These are phyloP conservation scores for Cryphonectria radicalis DNA, from an alignment of 2,329 filamentous ascomycete genomes.

Conservation along the genomic window DNA sequence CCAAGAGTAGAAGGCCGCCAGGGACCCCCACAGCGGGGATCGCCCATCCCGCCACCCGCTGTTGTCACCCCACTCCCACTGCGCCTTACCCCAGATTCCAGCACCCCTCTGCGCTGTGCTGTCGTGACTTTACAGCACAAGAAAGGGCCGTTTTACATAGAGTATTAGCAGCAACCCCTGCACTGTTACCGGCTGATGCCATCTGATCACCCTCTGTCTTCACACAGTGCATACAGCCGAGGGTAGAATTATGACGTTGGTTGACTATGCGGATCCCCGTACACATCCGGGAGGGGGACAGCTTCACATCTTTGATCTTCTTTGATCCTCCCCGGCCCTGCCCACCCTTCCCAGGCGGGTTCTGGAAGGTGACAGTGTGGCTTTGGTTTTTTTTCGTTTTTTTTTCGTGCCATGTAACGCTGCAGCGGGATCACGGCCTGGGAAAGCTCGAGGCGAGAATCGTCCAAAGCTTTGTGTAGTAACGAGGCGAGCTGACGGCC, in stretches of 20 bases:
- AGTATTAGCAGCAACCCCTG: neutral
- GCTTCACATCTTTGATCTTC: neutral
- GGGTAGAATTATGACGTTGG: neutral
- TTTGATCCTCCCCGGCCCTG: neutral
- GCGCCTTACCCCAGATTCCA: conserved; percentile 1
- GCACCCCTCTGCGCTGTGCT: neutral
- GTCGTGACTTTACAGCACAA: neutral
- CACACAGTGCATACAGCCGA: neutral
- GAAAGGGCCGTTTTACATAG: no score
- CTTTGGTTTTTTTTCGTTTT: neutral
- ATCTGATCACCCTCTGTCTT: neutral
- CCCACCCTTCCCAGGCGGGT: neutral
- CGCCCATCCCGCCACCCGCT: conserved; percentile 2
- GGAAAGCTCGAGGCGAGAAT: neutral
- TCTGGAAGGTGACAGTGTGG: neutral
- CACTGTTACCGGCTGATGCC: neutral
- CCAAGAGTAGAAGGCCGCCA: neutral
- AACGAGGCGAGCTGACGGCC: neutral
- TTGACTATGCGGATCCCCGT: neutral
- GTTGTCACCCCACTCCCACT: neutral
- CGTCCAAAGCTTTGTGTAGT: neutral
- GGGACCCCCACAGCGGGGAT: neutral
- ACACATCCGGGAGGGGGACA: neutral
- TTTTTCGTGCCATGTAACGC: neutral
- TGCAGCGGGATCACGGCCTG: neutral